Percentiles rank a stretch among this genome's conserved stretches.
phyloP scores from a whole-genome alignment of 2,329 filamentous ascomycete genomes.

The Exophiala lecanii-corni region DNA sequence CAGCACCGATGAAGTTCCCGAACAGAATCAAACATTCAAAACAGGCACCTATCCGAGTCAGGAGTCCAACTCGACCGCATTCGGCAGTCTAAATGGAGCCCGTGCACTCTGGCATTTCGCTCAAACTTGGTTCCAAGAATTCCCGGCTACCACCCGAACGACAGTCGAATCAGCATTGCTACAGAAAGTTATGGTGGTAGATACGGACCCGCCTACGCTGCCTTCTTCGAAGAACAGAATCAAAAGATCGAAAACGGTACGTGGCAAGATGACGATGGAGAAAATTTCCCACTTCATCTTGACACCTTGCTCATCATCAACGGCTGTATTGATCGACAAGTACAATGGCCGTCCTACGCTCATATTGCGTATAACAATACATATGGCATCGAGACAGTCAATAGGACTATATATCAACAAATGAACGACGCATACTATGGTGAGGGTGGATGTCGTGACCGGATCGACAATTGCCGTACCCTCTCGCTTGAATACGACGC shows the following conservation, averaged over 20 bases:
- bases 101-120: slow-evolving; percentile 51
- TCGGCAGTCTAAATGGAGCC: slow-evolving; percentile 41
- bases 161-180: slow-evolving; percentile 34
- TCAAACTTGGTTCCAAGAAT: slow-evolving; percentile 54
- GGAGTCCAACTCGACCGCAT: slow-evolving; percentile 32
- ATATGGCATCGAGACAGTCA: slow-evolving; percentile 45
- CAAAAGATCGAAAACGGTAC: slow-evolving; percentile 24
- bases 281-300: slow-evolving; percentile 28
- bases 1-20: slow-evolving; percentile 29
- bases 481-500: slow-evolving; percentile 42
- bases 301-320: slow-evolving; percentile 48
- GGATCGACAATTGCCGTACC: slow-evolving; percentile 43
- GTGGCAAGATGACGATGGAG: slow-evolving; percentile 15
- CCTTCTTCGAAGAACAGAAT: slow-evolving; percentile 30
- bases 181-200: slow-evolving; percentile 28
- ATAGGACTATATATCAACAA: slow-evolving; percentile 37
- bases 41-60: slow-evolving; percentile 50
- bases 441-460: slow-evolving; percentile 44
- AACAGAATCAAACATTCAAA: slow-evolving; percentile 50
- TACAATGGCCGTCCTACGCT: slow-evolving; percentile 42
- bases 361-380: slow-evolving; percentile 48
- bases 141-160: slow-evolving; percentile 52
- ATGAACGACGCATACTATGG: slow-evolving; percentile 35
- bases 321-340: slow-evolving; percentile 43
- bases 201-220: slow-evolving; percentile 28